These are phyloP conservation scores for Coemansia erecta DNA, from an alignment of 192 early-diverging fungal genomes.

Conservation along the genomic window DNA sequence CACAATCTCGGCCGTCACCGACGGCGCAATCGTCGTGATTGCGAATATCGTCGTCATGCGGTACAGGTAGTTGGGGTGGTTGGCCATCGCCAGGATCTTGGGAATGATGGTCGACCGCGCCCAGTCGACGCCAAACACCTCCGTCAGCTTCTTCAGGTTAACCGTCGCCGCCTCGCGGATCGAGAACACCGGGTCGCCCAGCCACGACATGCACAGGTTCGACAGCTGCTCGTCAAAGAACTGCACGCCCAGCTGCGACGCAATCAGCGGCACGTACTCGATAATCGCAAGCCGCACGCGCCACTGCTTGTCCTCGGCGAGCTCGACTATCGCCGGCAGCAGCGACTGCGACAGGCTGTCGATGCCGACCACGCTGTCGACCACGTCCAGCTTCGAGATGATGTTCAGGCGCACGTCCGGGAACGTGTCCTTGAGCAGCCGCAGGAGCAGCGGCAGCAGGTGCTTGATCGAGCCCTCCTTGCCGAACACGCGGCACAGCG, in stretches of 20 bases:
- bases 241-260: constrained; percentile 89
- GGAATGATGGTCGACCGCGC: constrained; percentile 92
- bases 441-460: constrained; percentile 92
- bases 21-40: constrained; percentile 86
- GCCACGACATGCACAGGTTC: constrained; percentile 96
- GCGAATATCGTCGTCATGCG: constrained; percentile 98
- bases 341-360: constrained; percentile 95
- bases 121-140: constrained; percentile 99
- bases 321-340: constrained; percentile 95
- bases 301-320: constrained; percentile 99
- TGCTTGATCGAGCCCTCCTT: constrained; percentile 94
- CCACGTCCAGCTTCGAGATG: constrained; percentile 95
- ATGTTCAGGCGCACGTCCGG: constrained; percentile 98
- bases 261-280: constrained; percentile 97
- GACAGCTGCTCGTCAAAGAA: constrained; percentile 98
- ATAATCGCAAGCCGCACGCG: constrained; percentile 98
- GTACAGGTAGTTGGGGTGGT: constrained; percentile 93
- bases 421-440: constrained; percentile 95
- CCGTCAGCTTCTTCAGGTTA: constrained; percentile 93
- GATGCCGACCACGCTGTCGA: constrained; percentile 96
- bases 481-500: constrained; percentile 91
- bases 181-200: constrained; percentile 93
- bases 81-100: constrained; percentile 86
- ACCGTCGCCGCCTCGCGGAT: constrained; percentile 96
- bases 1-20: constrained; percentile 82